Evolutionary conservation across 2,329 filamentous ascomycete species (phyloP).

Genomic region (Lomentospora prolificans): DNA sequence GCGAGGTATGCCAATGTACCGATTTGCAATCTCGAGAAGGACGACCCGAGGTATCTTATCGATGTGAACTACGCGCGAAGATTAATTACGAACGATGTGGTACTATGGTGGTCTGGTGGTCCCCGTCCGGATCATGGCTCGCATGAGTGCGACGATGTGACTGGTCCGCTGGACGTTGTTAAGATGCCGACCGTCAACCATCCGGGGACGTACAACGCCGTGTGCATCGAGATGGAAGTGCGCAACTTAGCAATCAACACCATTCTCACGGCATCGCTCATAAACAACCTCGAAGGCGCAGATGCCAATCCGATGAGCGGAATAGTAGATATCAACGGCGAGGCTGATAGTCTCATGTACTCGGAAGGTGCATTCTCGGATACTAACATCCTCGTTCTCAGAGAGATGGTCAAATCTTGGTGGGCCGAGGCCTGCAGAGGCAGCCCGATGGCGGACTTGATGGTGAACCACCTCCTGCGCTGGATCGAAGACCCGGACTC

Average conservation of each 20-base stretch:
- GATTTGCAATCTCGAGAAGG: conserved; percentile 87
- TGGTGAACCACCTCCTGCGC: conserved; percentile 93
- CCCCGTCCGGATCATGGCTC: conserved; percentile 90
- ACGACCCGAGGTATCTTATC: conserved; percentile 90
- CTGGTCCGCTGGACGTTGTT: conserved; percentile 72
- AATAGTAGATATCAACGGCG: conserved; percentile 55
- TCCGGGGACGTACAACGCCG: conserved; percentile 85
- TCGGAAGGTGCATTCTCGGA: conserved; percentile 66
- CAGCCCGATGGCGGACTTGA: conserved; percentile 90
- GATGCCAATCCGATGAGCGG: conserved; percentile 83
- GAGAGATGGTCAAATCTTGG: conserved; percentile 98
- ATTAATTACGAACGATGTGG: conserved; percentile 81
- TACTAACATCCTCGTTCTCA: conserved; percentile 77
- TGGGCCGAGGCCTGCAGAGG: conserved; percentile 89
- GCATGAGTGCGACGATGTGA: conserved; percentile 85
- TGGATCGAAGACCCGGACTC: conserved; percentile 94
- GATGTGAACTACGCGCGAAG: conserved; percentile 90
- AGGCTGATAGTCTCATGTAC: conserved; percentile 28
- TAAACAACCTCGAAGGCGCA: conserved; percentile 89
- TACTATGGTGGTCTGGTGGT: conserved; percentile 91
- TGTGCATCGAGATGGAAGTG: conserved; percentile 90
- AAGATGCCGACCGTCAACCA: conserved; percentile 92
- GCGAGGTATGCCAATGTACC: conserved; percentile 90
- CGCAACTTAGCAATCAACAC: conserved; percentile 97
- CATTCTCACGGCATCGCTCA: conserved; percentile 87